Evolutionary conservation across 257 asterid species (phyloP), one percentile per base, ranked within the genome.

Genomic region (Penstemon barbatus): DNA sequence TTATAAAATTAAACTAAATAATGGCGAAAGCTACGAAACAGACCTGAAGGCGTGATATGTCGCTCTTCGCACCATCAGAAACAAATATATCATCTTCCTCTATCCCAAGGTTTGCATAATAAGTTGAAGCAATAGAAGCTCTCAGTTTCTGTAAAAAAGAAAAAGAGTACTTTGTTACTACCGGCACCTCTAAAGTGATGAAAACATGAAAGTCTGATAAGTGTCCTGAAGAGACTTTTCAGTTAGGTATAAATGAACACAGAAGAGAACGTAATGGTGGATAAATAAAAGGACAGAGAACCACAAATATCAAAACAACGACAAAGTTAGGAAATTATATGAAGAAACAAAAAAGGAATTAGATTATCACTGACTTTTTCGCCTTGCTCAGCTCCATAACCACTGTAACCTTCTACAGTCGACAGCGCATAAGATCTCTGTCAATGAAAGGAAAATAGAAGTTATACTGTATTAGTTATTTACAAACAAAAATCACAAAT

Each of bases 351-450:
- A 44, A 59, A 51, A 63, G 25, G 45, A 44, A 58, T 52, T 50
- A 15, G 39, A 61, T 45, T n/a, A 58, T 10, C 43, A 68, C 81
- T 54, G 77, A 89, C 99, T 72, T 87, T 85, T 91, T 86, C 97
- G 71, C 97, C 97, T 84, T 94, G 99, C 79, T 94, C 99, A 75
- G 96, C 97, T 74, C 97, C 97, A 81, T 91, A 94, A 68, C 97
- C 97, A 71, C 89, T 78, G 82, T 94, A 94, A 49, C 99, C 99
- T 61, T 87, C 79, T 1, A 86, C 54, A 10, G 97, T 94, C 74
- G 99, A 91, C 75, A 94, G 70, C 48, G 83, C 89, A 62, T 70
- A 64, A 52, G 97, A 80, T 77, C 87, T 84, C 97, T 92, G 91
- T 73, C 57, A 50, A 67, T 54, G n/a, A 56, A 68, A 42, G 63